A percentile compares a stretch with the other conserved stretches of the same genome.
These are phyloP conservation scores for Gentiana dahurica DNA, from an alignment of 257 asterid species.

Conservation along the genomic window DNA sequence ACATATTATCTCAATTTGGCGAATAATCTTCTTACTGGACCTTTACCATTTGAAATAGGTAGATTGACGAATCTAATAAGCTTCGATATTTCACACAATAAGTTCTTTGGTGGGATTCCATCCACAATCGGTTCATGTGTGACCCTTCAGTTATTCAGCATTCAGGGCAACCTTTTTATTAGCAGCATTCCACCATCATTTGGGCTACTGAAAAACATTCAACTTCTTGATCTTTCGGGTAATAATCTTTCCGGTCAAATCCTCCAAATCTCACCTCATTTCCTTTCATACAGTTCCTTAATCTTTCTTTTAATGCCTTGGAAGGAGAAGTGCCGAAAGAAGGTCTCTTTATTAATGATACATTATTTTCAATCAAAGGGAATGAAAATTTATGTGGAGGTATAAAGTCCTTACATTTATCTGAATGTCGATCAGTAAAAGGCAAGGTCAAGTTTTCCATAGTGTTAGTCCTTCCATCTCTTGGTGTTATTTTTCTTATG, in stretches of 20 bases:
- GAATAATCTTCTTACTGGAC: slow-evolving; percentile 2
- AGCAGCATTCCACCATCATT: background rate
- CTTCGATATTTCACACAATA: slow-evolving; percentile 1
- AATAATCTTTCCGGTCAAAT: background rate
- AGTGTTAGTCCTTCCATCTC: background rate
- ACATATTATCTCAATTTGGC: background rate
- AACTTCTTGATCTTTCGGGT: slow-evolving; percentile 1
- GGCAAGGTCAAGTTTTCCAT: background rate
- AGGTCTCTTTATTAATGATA: slow-evolving; percentile 2
- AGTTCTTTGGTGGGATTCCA: slow-evolving; percentile 1
- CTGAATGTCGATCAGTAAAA: background rate
- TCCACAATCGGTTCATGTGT: background rate
- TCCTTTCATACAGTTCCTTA: background rate
- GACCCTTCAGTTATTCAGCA: background rate
- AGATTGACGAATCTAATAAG: background rate
- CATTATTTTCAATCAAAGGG: slow-evolving; percentile 3
- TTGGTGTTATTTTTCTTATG: background rate
- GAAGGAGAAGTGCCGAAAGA: slow-evolving; percentile 6
- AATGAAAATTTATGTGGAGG: slow-evolving; percentile 6
- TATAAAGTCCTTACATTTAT: background rate
- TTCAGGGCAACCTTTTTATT: background rate
- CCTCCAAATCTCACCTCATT: background rate
- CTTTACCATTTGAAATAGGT: background rate
- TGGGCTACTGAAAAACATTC: background rate
- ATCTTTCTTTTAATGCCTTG: slow-evolving; percentile 3